Evolutionary conservation across 75 land plant species (phyloP).

Genomic region (Selaginella tamariscina): DNA sequence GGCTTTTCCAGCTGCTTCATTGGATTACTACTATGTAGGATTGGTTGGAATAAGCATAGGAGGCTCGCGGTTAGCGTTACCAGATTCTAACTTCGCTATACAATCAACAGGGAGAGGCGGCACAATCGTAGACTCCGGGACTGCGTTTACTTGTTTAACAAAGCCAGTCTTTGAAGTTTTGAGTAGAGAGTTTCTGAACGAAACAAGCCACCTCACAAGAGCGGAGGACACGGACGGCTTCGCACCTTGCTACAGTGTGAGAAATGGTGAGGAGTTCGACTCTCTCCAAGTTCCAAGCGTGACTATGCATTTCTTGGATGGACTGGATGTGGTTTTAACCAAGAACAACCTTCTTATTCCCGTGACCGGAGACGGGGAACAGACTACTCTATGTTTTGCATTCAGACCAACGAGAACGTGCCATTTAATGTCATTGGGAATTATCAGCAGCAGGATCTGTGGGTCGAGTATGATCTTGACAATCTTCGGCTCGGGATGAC

Average conservation of each 20-base stretch:
- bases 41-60: conserved; percentile 57
- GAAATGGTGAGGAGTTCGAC: neutral
- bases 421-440: conserved; percentile 53
- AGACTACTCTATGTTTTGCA: conserved; percentile 6
- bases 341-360: neutral
- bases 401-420: conserved; percentile 3
- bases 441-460: conserved; percentile 79
- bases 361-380: neutral
- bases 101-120: conserved; percentile 44
- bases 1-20: neutral
- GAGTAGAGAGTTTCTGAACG: neutral
- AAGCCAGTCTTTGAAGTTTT: neutral
- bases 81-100: conserved; percentile 40
- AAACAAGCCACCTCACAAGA: neutral
- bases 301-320: neutral
- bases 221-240: neutral
- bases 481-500: conserved; percentile 60
- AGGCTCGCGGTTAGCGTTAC: conserved; percentile 28
- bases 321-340: neutral
- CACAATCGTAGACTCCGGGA: neutral
- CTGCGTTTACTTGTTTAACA: neutral
- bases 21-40: conserved; percentile 22
- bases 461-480: conserved; percentile 71
- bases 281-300: neutral
- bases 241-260: neutral